Base-by-base conservation (phyloP, 768 basidiomycete genomes). In the Macrolepiota fuliginosa region DNA sequence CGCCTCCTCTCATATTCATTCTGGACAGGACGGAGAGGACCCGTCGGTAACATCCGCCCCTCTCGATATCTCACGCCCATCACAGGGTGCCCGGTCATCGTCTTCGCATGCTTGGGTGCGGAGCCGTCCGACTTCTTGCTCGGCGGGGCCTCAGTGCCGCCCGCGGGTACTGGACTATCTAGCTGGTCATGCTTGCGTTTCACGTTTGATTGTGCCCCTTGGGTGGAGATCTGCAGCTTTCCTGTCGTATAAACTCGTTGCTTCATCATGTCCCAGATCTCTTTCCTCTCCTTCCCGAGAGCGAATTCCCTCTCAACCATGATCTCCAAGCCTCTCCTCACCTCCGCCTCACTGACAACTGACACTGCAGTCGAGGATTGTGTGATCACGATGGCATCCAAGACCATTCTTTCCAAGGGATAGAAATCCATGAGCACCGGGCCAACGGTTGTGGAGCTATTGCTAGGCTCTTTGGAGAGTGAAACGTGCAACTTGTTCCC, bases 371-470 rank as follows among this genome's bases (percentile, higher is more conserved):
- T 47, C 10, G 59, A 61, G 12, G 59, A 61, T 29, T 61, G 59
- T 9, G 59, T 61, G 17, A 70, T 62, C 13, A 89, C 81, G 4
- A 83, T 81, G 0, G 91, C 85, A 64, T 90, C 88, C 66, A 89
- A 84, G 19, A 92, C 71, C 13, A 84, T 76, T 62, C 86, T 81
- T 15, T 81, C 79, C 54, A 89, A 81, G 2, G 87, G 79, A 67
- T 88, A 85, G 65, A 83, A 83, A 58, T 80, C 80, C 66, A 85
- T 80, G 42, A 80, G 67, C 2, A 80, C 77, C n/a, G 81, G 80
- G 15, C 75, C 72, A 2, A 56, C 64, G 25, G 51, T 56, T 7
- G 40, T 36, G 39, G 22, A 56, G 40, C 64, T 60, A 24, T 47
- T 27, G 69, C 58, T 27, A 67, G 53, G 32, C 29, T 61, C 59